phyloP scores from a whole-genome alignment of 108 stramenopile species.

The Heterococcus sp. region DNA sequence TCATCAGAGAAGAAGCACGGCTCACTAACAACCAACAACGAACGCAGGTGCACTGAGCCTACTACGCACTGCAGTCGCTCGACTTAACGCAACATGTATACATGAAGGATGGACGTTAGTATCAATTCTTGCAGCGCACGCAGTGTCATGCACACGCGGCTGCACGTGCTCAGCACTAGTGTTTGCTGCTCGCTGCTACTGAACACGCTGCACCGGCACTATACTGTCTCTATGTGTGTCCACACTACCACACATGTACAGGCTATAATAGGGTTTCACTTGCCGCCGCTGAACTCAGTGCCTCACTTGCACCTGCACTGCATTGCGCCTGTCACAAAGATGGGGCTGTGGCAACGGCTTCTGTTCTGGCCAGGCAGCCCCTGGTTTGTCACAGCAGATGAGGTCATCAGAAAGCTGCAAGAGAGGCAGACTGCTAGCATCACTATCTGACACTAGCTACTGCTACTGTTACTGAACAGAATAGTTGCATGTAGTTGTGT shows the following conservation, averaged over 20 bases:
- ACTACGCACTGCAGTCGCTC: no score
- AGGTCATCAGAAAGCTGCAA: neutral
- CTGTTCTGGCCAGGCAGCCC: constrained; percentile 10
- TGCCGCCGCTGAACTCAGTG: constrained; percentile 12
- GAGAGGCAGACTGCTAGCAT: neutral
- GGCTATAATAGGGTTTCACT: constrained; percentile 28
- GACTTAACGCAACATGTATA: no score
- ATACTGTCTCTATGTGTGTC: no score
- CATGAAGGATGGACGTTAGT: no score
- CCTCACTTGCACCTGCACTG: constrained; percentile 40
- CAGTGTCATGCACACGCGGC: no score
- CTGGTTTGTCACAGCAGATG: neutral
- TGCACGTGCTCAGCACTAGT: no score
- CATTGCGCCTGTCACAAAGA: constrained; percentile 11
- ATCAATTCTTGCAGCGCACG: no score
- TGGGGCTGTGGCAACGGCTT: constrained; percentile 8
- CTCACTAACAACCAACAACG: neutral
- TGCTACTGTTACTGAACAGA: no score
- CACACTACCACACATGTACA: constrained; percentile 3
- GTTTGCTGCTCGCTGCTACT: no score
- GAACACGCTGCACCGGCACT: no score
- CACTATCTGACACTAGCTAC: no score
- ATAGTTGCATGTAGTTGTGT: no score
- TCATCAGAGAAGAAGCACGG: neutral
- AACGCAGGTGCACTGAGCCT: neutral